Base-by-base conservation (phyloP, 1,284 basidiomycete species). In the Hymenochaete sp. region DNA sequence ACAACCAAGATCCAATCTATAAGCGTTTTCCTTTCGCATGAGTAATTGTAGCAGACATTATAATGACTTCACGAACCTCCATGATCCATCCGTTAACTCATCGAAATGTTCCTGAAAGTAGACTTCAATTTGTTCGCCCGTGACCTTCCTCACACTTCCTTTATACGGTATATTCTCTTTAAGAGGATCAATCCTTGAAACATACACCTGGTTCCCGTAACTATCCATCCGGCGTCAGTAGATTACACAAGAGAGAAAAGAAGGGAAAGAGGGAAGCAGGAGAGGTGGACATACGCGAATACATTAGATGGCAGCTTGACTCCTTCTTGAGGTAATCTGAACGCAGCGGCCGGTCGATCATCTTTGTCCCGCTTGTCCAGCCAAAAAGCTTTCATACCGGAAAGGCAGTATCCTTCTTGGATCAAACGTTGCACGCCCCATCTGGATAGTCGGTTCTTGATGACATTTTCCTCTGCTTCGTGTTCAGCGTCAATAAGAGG, bases 351-450 rank as follows among this genome's bases (percentile, higher is more conserved):
- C 2, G 73, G 77, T 42, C 72, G 68, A 1, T 81, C 82, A 57
- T 72, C 76, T 38, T 72, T 68, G 14, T 67, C 72, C 8, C 14
- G 32, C n/a, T 66, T 67, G 43, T 77, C 67, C 21, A 78, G 60
- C 80, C 81, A 84, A 56, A 70, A 85, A 0, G 72, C 82, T 9
- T 62, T 68, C 29, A 89, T 61, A 10, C 67, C 75, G 0, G 76
- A 78, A 22, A 89, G 55, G 45, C 77, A 76, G 58, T 82, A 88
- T 0, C 87, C 87, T 55, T 84, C 81, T 19, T 71, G 62, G 48
- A 68, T 62, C 31, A 90, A 64, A 32, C 72, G 68, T 21, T 71
- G 65, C 3, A 79, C 50, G 1, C 75, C 65, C 83, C 84, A 89
- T 18, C 70, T 74, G 0, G 73, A 65, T 11, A 91, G 66, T 27